Evolutionary conservation across 208 protist genomes (phyloP).

Genomic region (Angomonas ambiguus): DNA sequence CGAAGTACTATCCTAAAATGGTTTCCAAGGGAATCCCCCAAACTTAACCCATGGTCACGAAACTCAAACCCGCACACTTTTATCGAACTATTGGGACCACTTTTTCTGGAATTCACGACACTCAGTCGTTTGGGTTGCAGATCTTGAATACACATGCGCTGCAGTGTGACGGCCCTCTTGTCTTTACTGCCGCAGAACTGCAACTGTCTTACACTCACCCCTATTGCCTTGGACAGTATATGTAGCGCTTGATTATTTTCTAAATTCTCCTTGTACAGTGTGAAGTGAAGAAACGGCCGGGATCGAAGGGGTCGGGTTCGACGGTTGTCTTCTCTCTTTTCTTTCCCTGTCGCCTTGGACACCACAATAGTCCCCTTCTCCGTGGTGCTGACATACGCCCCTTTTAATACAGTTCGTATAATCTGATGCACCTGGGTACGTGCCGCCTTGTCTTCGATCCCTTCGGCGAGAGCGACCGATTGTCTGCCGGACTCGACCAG

Average conservation of each 20-base stretch:
- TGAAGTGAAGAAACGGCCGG: slow-evolving; percentile 84
- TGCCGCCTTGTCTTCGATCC: slow-evolving; percentile 48
- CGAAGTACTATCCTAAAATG: slow-evolving; percentile 90
- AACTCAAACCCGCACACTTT: slow-evolving; percentile 73
- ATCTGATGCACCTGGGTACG: slow-evolving; percentile 53
- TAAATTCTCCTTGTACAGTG: slow-evolving; percentile 93
- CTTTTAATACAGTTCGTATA: slow-evolving; percentile 48
- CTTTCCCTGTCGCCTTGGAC: slow-evolving; percentile 47
- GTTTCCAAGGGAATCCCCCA: slow-evolving; percentile 91
- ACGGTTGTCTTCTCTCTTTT: slow-evolving; percentile 50
- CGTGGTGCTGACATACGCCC: slow-evolving; percentile 65
- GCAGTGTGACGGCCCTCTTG: slow-evolving; percentile 91
- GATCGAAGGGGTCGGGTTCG: slow-evolving; percentile 40
- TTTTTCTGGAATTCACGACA: slow-evolving; percentile 55
- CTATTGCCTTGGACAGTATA: slow-evolving; percentile 54
- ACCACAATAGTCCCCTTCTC: slow-evolving; percentile 50
- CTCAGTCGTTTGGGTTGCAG: slow-evolving; percentile 53
- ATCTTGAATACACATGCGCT: slow-evolving; percentile 79
- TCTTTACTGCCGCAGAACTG: slow-evolving; percentile 95
- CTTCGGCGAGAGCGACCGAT: slow-evolving; percentile 28
- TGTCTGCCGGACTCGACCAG: slow-evolving; percentile 21
- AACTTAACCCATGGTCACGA: slow-evolving; percentile 14
- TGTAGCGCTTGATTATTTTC: slow-evolving; percentile 83
- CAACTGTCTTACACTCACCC: slow-evolving; percentile 60
- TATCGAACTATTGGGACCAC: slow-evolving; percentile 45